phyloP scores from a whole-genome alignment of 2,329 filamentous ascomycete genomes.

The Talaromyces atroroseus region DNA sequence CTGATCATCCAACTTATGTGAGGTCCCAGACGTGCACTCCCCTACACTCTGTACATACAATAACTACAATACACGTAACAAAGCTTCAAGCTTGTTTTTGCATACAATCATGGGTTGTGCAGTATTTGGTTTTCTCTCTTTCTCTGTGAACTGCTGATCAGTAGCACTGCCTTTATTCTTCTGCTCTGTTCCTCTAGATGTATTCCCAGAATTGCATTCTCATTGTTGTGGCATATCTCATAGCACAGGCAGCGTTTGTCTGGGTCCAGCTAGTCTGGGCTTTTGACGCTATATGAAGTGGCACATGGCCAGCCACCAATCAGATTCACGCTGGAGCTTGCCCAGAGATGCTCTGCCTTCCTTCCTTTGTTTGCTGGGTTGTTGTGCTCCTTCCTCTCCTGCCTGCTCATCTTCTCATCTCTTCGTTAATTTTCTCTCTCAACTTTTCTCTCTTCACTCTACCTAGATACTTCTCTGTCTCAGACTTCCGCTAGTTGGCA shows the following conservation, averaged over 20 bases:
- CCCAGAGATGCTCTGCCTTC: background rate
- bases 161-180: background rate
- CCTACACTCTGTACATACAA: background rate
- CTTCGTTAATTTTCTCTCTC: background rate
- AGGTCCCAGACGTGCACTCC: background rate
- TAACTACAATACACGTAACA: background rate
- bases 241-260: background rate
- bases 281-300: background rate
- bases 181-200: background rate
- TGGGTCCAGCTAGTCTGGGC: too few species aligned
- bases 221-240: background rate
- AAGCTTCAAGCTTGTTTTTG: background rate
- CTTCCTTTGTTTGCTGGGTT: background rate
- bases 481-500: too few species aligned
- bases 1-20: background rate
- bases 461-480: background rate
- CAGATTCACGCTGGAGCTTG: background rate
- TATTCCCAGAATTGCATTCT: background rate
- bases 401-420: conserved; percentile 1
- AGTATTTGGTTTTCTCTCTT: background rate
- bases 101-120: background rate
- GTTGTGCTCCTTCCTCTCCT: background rate
- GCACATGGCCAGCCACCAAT: background rate
- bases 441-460: too few species aligned
- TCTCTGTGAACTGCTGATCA: background rate